Percentiles rank a stretch among this genome's conserved stretches.
phyloP scores from a whole-genome alignment of 208 protist species.

The Acanthamoeba sp. region DNA sequence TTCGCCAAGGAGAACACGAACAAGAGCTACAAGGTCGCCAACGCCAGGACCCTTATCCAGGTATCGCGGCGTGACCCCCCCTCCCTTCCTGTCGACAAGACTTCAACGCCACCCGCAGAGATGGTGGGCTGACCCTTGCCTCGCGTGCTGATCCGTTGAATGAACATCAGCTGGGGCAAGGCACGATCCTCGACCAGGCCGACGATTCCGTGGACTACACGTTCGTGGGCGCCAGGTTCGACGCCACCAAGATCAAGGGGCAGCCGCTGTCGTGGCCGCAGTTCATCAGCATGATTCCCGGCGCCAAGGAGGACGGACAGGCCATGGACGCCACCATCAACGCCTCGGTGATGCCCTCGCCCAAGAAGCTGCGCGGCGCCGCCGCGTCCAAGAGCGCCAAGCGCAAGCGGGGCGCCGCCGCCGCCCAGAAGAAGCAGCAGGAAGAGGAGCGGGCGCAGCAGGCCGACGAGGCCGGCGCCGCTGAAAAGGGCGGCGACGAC shows the following conservation, averaged over 20 bases:
- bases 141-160: not conserved
- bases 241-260: slow-evolving; percentile 14
- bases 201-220: slow-evolving; percentile 50
- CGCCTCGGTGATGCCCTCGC: slow-evolving; percentile 14
- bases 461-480: not conserved
- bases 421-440: not conserved
- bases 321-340: slow-evolving; percentile 5
- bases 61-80: not conserved
- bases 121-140: not conserved
- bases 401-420: not conserved
- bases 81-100: not conserved
- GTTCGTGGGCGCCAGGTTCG: slow-evolving; percentile 33
- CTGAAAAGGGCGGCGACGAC: not conserved
- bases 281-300: slow-evolving; percentile 41
- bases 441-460: not conserved
- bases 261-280: slow-evolving; percentile 33
- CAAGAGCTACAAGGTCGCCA: slow-evolving; percentile 53
- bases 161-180: not conserved
- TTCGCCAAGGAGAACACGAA: not conserved
- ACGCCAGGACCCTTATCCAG: slow-evolving; percentile 47
- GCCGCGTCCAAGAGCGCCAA: not conserved
- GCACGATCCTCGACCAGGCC: not conserved
- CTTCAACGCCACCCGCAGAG: no score
- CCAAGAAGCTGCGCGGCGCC: not conserved
- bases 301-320: not conserved